Evolutionary conservation across 306 rosid species (phyloP).

Genomic region (Biancaea sappan): DNA sequence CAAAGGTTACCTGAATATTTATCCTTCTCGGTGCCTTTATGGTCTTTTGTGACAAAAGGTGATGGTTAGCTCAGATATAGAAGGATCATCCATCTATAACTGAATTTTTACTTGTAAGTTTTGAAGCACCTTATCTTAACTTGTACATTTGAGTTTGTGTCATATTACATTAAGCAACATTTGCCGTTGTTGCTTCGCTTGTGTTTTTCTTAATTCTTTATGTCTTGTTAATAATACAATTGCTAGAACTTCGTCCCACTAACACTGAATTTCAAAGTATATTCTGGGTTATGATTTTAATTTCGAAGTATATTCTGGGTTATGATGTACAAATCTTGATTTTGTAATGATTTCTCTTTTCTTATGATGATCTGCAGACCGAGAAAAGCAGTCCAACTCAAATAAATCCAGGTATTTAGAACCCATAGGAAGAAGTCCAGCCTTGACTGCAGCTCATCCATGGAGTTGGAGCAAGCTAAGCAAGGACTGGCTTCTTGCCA

Average conservation of each 20-base stretch:
- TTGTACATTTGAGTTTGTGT: neutral
- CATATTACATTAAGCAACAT: too few relatives aligned
- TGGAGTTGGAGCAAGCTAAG: conserved; percentile 28
- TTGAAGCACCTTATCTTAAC: neutral
- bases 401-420: neutral
- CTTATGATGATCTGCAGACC: neutral
- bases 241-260: neutral
- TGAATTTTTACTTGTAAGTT: too few relatives aligned
- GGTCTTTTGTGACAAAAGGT: too few relatives aligned
- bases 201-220: too few relatives aligned
- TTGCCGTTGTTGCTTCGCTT: too few relatives aligned
- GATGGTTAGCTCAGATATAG: too few relatives aligned
- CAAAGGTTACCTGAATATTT: too few relatives aligned
- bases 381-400: neutral
- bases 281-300: too few relatives aligned
- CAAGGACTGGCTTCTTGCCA: neutral
- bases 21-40: too few relatives aligned
- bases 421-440: neutral
- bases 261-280: neutral
- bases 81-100: too few relatives aligned
- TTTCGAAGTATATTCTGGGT: neutral
- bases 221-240: neutral
- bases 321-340: neutral
- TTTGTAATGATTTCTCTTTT: neutral
- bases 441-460: neutral